Evolutionary conservation across 192 early-diverging fungal genomes (phyloP), one percentile per base, ranked within the genome.

Genomic region (Backusella sp.): DNA sequence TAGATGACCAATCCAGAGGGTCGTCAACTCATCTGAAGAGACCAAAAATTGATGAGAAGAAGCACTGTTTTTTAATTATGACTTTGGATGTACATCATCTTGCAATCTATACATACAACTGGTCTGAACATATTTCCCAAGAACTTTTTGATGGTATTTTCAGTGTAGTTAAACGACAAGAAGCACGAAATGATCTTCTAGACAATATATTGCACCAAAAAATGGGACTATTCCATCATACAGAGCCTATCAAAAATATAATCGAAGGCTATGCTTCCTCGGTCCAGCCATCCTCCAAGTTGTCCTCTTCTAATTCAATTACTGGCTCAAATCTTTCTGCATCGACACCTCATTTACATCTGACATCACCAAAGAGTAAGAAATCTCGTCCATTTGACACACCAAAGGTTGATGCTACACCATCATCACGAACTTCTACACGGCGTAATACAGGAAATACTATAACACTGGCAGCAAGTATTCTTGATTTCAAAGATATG

Each of bases 171-270:
- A 77, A 74, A 21, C 85, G 83, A 77, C 88, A 89, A 56, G 80
- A 81, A 74, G 75, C 82, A 56, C 82, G 88, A 19, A 85, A 79
- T 56, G 72, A 79, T 39, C 32, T 89, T 1, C 73, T 89, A 1
- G 79, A 83, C 42, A 89, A 84, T 62, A 86, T 89, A 32, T 62
- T 89, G 15, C 78, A 86, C 42, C 88, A 89, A 75, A 89, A 89
- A 69, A 89, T 89, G 88, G 88, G 88, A 2, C 70, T 89, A 23
- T 89, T 89, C 74, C 84, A 88, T 74, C 88, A 89, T 73, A 74
- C 35, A 17, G 26, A 72, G 41, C 19, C 76, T 7, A 72, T 87
- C 0, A 77, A 68, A 7, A 65, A 72, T 26, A 44, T 77, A 11
- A 78, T 84, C 9, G 68, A 78, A 28, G 30, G 44, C 4, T 70